Evolutionary conservation across 768 basidiomycete genomes (phyloP), one percentile per base, ranked within the genome.

Genomic region (Tricholoma furcatifolium): DNA sequence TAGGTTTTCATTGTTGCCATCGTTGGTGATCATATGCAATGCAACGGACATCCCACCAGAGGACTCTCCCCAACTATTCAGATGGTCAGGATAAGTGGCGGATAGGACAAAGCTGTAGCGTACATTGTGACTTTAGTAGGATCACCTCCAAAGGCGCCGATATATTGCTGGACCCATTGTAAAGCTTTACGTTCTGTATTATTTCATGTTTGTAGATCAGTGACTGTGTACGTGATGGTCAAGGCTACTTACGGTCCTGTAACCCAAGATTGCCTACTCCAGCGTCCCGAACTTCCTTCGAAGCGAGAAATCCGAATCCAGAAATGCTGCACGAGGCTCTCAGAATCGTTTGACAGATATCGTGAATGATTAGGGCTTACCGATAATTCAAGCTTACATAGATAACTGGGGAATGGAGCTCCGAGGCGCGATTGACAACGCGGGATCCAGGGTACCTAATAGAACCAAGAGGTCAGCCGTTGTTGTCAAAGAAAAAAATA

Each of bases 131-230:
- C 81, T 51, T 76, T 79, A 0, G 58, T 55, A 5, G 76, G 74
- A 64, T 87, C 79, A 6, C 85, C 85, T 6, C 84, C 84, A 53
- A 85, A 87, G 1, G 73, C 69, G 21, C 57, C 59, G 50, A 85
- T 83, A 61, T 86, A 79, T 57, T 78, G 73, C 47, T 83, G 76
- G 2, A 86, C 72, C 84, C 84, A 87, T 58, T 77, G 65, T 20
- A 87, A 61, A 0, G 80, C 82, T 35, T 75, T 66, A 5, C 80
- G 74, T 60, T 80, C 77, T 85, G 65, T 6, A 63, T 74, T 55
- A 57, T 80, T 27, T 27, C 27, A 27, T 27, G 7, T 7, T 27
- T 27, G 27, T 27, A 27, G 27, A 27, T 27, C 27, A 27, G 27
- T 27, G 27, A 27, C 7, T 3, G 27, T 27, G 27, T 4, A 27